Base-by-base conservation (phyloP, 2,329 filamentous ascomycete species). In the Fusarium marasasianum region DNA sequence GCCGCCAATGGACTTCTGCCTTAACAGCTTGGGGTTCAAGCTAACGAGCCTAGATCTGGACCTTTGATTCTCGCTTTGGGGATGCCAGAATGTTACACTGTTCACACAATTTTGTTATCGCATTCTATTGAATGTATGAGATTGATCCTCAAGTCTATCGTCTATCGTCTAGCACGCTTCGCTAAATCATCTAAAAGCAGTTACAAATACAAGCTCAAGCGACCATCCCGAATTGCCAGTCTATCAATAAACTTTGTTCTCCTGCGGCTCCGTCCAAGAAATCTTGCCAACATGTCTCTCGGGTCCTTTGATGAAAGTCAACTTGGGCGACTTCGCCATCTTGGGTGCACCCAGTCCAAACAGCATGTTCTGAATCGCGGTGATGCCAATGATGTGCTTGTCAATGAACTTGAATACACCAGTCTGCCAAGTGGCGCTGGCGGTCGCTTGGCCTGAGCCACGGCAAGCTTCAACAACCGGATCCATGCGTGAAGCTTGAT, bases 351-450 rank as follows among this genome's bases (percentile, higher is more conserved):
- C 48, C 12, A 66, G 17, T 1, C 56, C 60, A 14, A 68, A 41
- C 11, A 76, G 6, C 22, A 60, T 44, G 33, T 56, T 75, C 40
- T 76, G 74, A 5, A 76, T 33, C 12, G 18, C 53, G 2, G 51
- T 44, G 13, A 53, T 47, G 1, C 69, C 47, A 17, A 76, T 37
- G n/a, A 76, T 35, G 14, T 71, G 51, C 22, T 66, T 69, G 20
- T 76, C 71, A 4, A 76, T 35, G 6, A 76, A 71, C 43, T 71
- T 75, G 66, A 53, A 57, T 22, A 70, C 41, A 0, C 50, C 57
- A 17, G 62, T 75, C 31, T 72, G 61, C 74, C 74, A 76, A 8
- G 74, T 71, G 2, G 74, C 66, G 3, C 26, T 72, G 3, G 74
- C 67, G 5, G 58, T 76, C 15, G 41, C 74, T 17, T 31, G 58